A percentile compares a stretch with the other conserved stretches of the same genome.
phyloP scores from a whole-genome alignment of 140 eudicot genomes.

The Ambrosia hybrid region DNA sequence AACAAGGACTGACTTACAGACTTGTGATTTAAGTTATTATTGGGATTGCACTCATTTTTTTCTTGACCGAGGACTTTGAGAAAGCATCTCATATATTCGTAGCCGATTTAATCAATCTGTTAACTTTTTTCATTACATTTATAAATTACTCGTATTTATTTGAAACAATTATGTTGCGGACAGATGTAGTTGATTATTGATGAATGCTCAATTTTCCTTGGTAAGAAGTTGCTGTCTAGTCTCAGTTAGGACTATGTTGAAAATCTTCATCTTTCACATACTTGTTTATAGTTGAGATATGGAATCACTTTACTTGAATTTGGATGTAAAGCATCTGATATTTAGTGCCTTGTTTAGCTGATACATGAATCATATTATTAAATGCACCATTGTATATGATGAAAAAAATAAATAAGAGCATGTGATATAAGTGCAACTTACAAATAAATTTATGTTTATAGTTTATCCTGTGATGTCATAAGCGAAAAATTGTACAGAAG shows the following conservation, averaged over 20 bases:
- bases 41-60: constrained; percentile 8
- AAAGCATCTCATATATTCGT: constrained; percentile 21
- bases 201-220: constrained; percentile 6
- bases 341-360: too few species aligned
- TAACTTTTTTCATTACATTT: constrained; percentile 14
- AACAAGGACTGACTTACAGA: constrained; percentile 12
- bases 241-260: background rate
- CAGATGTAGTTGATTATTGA: constrained; percentile 3
- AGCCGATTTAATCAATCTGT: constrained; percentile 23
- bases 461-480: too few species aligned
- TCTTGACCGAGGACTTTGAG: background rate
- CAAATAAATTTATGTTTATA: too few species aligned
- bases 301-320: background rate
- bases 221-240: too few species aligned
- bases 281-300: background rate
- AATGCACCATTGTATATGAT: too few species aligned
- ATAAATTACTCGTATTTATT: constrained; percentile 20
- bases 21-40: constrained; percentile 22
- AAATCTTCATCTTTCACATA: too few species aligned
- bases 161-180: constrained; percentile 23
- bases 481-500: too few species aligned
- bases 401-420: too few species aligned
- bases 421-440: too few species aligned
- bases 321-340: background rate
- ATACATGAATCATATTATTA: too few species aligned